A percentile compares a stretch with the other conserved stretches of the same genome.
Evolutionary conservation across 2,329 filamentous ascomycete genomes (phyloP).

Genomic region (Cordyceps fumosorosea): DNA sequence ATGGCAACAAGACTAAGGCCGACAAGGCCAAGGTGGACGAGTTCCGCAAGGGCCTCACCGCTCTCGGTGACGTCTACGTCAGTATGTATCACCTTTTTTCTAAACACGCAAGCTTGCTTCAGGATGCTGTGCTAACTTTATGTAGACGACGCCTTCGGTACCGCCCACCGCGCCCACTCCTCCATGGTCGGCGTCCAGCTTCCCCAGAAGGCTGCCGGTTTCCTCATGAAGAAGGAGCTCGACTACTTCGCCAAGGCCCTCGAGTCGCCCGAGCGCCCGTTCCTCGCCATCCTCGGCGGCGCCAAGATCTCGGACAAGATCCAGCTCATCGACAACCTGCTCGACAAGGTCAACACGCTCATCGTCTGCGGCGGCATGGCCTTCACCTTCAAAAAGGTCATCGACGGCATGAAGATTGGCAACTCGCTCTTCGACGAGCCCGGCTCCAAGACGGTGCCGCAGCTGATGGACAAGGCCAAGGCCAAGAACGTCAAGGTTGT

Average conservation of each 20-base stretch:
- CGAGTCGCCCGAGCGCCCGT: slow-evolving; percentile 86
- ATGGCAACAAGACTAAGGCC: slow-evolving; percentile 97
- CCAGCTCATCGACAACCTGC: slow-evolving; percentile 96
- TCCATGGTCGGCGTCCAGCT: slow-evolving; percentile 98
- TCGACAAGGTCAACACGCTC: slow-evolving; percentile 95
- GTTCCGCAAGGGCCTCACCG: slow-evolving; percentile 93
- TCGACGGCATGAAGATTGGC: slow-evolving; percentile 83
- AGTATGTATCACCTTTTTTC: slow-evolving; percentile 51
- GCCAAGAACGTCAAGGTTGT: slow-evolving; percentile 93
- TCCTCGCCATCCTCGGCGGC: slow-evolving; percentile 96
- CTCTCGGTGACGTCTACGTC: slow-evolving; percentile 91
- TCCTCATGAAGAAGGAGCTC: slow-evolving; percentile 99
- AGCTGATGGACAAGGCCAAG: slow-evolving; percentile 92
- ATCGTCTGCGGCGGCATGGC: slow-evolving; percentile 98
- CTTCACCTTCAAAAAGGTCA: slow-evolving; percentile 99
- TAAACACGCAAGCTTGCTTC: not conserved
- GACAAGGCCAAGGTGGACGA: slow-evolving; percentile 86
- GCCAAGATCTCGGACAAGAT: slow-evolving; percentile 99
- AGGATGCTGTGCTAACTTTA: not conserved
- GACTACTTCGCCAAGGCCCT: slow-evolving; percentile 98
- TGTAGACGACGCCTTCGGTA: slow-evolving; percentile 93
- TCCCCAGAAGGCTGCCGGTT: slow-evolving; percentile 93
- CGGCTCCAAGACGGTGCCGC: slow-evolving; percentile 82
- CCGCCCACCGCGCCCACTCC: slow-evolving; percentile 95
- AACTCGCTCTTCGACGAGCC: slow-evolving; percentile 89